Evolutionary conservation across 2,329 filamentous ascomycete species (phyloP).

Genomic region (Thielaviopsis musarum): DNA sequence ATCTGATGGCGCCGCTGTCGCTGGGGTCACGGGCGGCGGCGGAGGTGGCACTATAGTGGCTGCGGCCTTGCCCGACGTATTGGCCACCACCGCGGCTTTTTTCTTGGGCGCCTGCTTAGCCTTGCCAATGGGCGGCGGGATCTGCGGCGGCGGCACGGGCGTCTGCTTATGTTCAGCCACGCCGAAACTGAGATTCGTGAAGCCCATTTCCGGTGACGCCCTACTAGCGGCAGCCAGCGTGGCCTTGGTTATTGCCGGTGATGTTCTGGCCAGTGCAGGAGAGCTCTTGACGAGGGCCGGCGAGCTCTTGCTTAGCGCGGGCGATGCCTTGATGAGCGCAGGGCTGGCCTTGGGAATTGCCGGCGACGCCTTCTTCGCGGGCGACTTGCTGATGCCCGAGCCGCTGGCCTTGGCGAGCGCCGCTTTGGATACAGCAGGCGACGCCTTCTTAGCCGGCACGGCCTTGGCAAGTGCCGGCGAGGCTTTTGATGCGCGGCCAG

Average conservation of each 20-base stretch:
- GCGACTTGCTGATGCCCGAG: slow-evolving; percentile 7
- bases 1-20: background rate
- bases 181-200: slow-evolving; percentile 2
- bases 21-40: background rate
- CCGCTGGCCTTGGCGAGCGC: slow-evolving; percentile 4
- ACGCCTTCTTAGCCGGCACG: slow-evolving; percentile 3
- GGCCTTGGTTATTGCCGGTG: slow-evolving; percentile 8
- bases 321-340: slow-evolving; percentile 2
- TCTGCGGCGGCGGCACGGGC: slow-evolving; percentile 13
- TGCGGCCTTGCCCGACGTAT: slow-evolving; percentile 14
- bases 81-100: slow-evolving; percentile 21
- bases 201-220: slow-evolving; percentile 3
- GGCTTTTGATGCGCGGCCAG: slow-evolving; percentile 1
- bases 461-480: slow-evolving; percentile 7
- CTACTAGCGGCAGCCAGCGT: slow-evolving; percentile 1
- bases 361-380: slow-evolving; percentile 7
- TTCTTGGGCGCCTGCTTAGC: slow-evolving; percentile 14
- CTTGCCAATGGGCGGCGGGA: slow-evolving; percentile 1
- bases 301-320: slow-evolving; percentile 1
- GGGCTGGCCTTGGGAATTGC: slow-evolving; percentile 3
- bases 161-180: slow-evolving; percentile 10
- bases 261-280: slow-evolving; percentile 5
- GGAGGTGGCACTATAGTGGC: slow-evolving; percentile 13
- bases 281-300: slow-evolving; percentile 4
- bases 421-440: slow-evolving; percentile 8